Conservation (phyloP, 371 early-diverging fungal species). For the Cladochytrium tenue region DNA sequence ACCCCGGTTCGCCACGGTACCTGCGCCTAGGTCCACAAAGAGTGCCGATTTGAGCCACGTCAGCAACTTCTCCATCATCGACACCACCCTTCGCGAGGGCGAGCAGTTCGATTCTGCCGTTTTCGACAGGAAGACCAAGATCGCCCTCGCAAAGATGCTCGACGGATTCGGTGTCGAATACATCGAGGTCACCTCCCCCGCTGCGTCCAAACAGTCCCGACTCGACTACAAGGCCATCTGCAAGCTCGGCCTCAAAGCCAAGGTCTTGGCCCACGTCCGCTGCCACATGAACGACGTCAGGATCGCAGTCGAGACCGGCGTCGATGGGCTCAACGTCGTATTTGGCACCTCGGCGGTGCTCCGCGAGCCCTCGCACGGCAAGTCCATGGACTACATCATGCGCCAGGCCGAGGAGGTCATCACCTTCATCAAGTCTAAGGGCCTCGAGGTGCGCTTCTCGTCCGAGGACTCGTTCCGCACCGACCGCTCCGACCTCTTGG, state of each 20-base stretch:
- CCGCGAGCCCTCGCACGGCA: slow-evolving; percentile 95
- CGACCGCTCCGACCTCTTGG: slow-evolving; percentile 91
- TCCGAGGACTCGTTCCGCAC: slow-evolving; percentile 96
- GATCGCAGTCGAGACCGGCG: slow-evolving; percentile 91
- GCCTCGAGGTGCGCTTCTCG: slow-evolving; percentile 94
- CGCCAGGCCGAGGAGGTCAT: slow-evolving; percentile 92
- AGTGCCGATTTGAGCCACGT: slow-evolving; percentile 79
- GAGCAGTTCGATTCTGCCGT: slow-evolving; percentile 98
- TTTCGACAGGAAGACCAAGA: slow-evolving; percentile 92
- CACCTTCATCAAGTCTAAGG: slow-evolving; percentile 88
- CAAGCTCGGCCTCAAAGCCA: slow-evolving; percentile 90
- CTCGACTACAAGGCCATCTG: slow-evolving; percentile 87
- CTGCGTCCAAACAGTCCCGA: slow-evolving; percentile 91
- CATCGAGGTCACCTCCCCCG: slow-evolving; percentile 93
- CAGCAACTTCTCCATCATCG: slow-evolving; percentile 91
- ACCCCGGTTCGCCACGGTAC: too few species aligned
- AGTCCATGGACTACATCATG: slow-evolving; percentile 94
- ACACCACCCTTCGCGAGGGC: slow-evolving; percentile 94
- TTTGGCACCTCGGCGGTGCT: slow-evolving; percentile 93
- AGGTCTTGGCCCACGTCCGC: slow-evolving; percentile 89
- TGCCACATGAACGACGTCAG: slow-evolving; percentile 98
- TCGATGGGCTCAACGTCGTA: slow-evolving; percentile 93
- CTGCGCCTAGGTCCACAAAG: slow-evolving; percentile 18
- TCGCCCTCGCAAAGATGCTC: slow-evolving; percentile 93
- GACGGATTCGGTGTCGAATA: slow-evolving; percentile 96